Evolutionary conservation across 495 filamentous ascomycete genomes (phyloP), one percentile per base, ranked within the genome.

Genomic region (Neurospora intermedia): DNA sequence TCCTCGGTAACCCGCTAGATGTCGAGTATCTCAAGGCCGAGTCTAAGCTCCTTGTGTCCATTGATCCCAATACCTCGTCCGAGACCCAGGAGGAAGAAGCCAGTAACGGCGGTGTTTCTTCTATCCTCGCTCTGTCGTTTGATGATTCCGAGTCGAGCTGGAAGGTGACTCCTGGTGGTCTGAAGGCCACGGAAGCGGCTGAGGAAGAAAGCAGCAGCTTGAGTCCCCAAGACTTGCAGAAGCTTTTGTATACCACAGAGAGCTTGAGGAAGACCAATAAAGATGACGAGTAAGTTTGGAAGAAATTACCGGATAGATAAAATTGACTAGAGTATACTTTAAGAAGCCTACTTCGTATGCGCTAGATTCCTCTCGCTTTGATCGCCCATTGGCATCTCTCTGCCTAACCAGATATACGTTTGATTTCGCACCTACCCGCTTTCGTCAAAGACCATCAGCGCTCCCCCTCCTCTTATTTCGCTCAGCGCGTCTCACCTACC

Each of bases 201-300:
- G 72, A 73, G 35, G 72, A 85, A 23, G 31, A 77, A 43, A 70
- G 78, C 18, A 76, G 78, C 18, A 76, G 72, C 39, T 39, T 87
- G 66, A 73, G 73, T 20, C 76, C 82, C 18, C 78, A 83, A 45
- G 81, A 85, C 46, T 73, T 91, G 35, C 82, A 85, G 15, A 88
- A 89, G 69, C 80, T 90, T 1, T 74, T 97, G 71, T 97, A 97
- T 81, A 84, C 84, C 3, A 81, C 93, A 69, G 91, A 89, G 69
- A 90, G 89, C 73, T 83, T 97, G 70, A 86, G 94, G 70, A 98
- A 81, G 77, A 73, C 73, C 4, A 42, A 73, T n/a, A 72, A 69
- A 23, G 79, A 80, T 40, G 78, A 77, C 54, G 79, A 80, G 23
- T 80, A 39, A 73, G 40, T 70, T 70, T 23, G 69, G 35, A 70